Evolutionary conservation across 768 basidiomycete genomes (phyloP).

Genomic region (Dioszegia crocea): DNA sequence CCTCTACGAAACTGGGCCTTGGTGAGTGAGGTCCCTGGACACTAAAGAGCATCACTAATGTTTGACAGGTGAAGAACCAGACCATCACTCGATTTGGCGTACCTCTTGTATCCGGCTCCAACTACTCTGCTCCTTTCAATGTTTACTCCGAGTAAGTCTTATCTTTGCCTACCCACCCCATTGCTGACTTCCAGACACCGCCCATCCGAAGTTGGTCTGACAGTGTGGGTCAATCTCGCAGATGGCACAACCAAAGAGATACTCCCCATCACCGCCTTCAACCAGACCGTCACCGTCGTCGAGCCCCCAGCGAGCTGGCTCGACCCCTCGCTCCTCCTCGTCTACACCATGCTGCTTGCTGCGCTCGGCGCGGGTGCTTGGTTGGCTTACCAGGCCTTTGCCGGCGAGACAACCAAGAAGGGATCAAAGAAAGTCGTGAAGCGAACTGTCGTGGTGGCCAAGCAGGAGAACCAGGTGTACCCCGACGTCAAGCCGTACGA

Average conservation of each 20-base stretch:
- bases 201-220: slow-evolving; percentile 46
- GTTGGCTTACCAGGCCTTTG: slow-evolving; percentile 43
- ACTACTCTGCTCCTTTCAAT: slow-evolving; percentile 43
- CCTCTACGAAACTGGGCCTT: slow-evolving; percentile 41
- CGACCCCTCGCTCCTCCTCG: slow-evolving; percentile 48
- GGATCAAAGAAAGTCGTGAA: slow-evolving; percentile 15
- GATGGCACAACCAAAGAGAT: slow-evolving; percentile 26
- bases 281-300: slow-evolving; percentile 50
- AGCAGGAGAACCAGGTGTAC: slow-evolving; percentile 29
- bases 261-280: slow-evolving; percentile 46
- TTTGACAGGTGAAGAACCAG: slow-evolving; percentile 41
- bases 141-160: slow-evolving; percentile 44
- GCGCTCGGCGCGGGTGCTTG: slow-evolving; percentile 37
- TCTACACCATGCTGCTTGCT: slow-evolving; percentile 46
- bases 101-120: slow-evolving; percentile 45
- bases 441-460: slow-evolving; percentile 32
- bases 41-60: not conserved
- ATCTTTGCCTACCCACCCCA: not conserved
- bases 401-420: slow-evolving; percentile 8
- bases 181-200: slow-evolving; percentile 4
- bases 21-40: slow-evolving; percentile 34
- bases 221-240: slow-evolving; percentile 46
- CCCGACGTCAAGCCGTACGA: slow-evolving; percentile 48
- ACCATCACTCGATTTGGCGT: slow-evolving; percentile 43
- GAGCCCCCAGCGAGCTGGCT: slow-evolving; percentile 49